Percentiles rank a stretch among this genome's conserved stretches.
Conservation (phyloP, 352 stramenopile species). For the Phytopythium kandeliae region DNA sequence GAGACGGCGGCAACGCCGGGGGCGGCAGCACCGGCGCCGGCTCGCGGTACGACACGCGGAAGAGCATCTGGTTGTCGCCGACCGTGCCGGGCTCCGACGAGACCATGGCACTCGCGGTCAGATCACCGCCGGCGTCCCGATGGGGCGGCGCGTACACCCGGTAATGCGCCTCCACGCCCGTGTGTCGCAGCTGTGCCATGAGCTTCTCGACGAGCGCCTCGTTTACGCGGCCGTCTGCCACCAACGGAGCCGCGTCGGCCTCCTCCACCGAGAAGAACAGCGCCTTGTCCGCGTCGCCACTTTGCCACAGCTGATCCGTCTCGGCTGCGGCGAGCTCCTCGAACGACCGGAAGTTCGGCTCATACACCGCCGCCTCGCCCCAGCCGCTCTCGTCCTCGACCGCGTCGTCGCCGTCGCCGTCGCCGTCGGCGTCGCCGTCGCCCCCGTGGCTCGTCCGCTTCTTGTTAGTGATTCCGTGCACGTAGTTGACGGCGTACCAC, state of each 20-base stretch:
- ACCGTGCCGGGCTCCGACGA: conserved; percentile 20
- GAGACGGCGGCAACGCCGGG: conserved; percentile 15
- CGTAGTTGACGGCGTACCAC: conserved; percentile 81
- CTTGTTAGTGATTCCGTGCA: conserved; percentile 57
- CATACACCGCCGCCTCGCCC: conserved; percentile 12
- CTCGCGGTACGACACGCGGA: conserved; percentile 64
- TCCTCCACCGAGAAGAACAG: conserved; percentile 28
- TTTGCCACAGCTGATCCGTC: conserved; percentile 31
- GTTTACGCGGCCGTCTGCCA: conserved; percentile 4
- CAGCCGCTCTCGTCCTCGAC: conserved; percentile 19
- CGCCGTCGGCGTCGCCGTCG: conserved; percentile 46
- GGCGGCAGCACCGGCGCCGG: conserved; percentile 32
- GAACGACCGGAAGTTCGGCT: conserved; percentile 33
- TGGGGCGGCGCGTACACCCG: conserved; percentile 47
- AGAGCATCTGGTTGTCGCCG: conserved; percentile 36
- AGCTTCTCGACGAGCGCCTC: conserved; percentile 32
- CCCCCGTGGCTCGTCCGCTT: conserved; percentile 46
- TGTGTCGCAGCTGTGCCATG: conserved; percentile 41
- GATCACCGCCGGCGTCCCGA: conserved; percentile 6
- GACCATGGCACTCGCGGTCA: conserved; percentile 5
- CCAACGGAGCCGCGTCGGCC: conserved; percentile 10
- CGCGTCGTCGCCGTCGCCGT: conserved; percentile 13
- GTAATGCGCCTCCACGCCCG: conserved; percentile 53
- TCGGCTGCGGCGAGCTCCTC: conserved; percentile 31
- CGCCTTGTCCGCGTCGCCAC: conserved; percentile 28